These are phyloP conservation scores for Leccinum barrowsii DNA, from an alignment of 768 basidiomycete species.

Conservation along the genomic window DNA sequence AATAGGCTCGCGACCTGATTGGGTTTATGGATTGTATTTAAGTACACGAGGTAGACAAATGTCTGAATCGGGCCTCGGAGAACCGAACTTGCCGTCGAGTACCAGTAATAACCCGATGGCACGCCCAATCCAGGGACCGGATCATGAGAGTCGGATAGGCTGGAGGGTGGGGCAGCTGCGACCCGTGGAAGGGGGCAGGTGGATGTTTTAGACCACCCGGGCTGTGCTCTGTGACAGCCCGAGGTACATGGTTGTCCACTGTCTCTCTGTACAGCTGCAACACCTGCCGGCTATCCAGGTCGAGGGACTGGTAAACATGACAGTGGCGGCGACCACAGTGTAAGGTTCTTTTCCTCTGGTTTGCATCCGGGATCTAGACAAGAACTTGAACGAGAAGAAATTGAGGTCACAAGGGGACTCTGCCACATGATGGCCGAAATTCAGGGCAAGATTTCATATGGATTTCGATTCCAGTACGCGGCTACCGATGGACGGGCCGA, in stretches of 20 bases:
- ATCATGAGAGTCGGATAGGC: background rate
- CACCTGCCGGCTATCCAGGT: background rate
- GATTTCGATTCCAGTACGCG: background rate
- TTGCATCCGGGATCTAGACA: background rate
- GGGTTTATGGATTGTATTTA: background rate
- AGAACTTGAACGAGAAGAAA: background rate
- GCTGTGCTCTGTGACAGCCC: background rate
- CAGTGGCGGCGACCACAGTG: background rate
- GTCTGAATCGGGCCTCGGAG: background rate
- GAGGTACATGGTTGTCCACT: background rate
- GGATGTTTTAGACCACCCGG: background rate
- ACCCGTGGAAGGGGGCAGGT: background rate
- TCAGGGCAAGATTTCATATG: background rate
- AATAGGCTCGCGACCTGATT: background rate
- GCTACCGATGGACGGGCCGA: too few relatives aligned
- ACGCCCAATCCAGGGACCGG: background rate
- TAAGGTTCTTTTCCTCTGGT: background rate
- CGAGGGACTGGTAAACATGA: too few relatives aligned
- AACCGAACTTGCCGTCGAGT: background rate
- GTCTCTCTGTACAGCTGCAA: background rate
- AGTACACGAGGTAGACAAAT: background rate
- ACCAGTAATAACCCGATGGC: background rate
- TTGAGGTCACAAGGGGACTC: background rate
- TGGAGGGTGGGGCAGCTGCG: background rate
- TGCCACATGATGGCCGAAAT: background rate